Evolutionary conservation across 2,329 filamentous ascomycete genomes (phyloP).

Genomic region (Talaromyces sp.): DNA sequence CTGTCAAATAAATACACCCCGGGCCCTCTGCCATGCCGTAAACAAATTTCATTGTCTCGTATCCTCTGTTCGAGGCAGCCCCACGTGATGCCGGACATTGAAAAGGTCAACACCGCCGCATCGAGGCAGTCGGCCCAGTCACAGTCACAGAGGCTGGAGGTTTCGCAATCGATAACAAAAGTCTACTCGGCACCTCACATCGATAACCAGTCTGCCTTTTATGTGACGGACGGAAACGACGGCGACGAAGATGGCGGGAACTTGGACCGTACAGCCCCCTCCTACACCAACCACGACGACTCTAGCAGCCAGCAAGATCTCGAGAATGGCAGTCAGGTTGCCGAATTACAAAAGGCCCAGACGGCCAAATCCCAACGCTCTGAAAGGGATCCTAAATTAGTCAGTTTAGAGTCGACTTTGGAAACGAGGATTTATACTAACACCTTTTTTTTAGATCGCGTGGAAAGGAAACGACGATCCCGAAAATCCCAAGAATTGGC

Average conservation of each 20-base stretch:
- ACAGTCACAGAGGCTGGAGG: not conserved
- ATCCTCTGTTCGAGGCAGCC: not conserved
- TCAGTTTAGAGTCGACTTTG: not conserved
- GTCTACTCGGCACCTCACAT: conserved; percentile 11
- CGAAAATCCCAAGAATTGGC: conserved; percentile 52
- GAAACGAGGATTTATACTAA: not conserved
- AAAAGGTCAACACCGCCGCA: conserved; percentile 9
- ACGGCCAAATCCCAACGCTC: conserved; percentile 8
- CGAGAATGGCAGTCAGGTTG: not conserved
- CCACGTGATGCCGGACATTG: conserved; percentile 8
- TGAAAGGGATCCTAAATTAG: conserved; percentile 8
- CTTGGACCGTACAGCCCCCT: not conserved
- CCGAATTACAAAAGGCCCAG: not conserved
- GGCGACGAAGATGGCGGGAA: not conserved
- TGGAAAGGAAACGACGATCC: conserved; percentile 53
- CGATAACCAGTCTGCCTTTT: conserved; percentile 9
- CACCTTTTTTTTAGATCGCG: conserved; percentile 25
- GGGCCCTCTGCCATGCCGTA: not conserved
- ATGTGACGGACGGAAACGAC: not conserved
- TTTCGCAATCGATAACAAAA: not conserved
- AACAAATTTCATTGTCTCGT: not conserved
- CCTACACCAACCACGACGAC: not conserved
- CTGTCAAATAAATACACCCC: not conserved
- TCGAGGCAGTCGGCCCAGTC: conserved; percentile 3
- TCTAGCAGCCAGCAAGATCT: conserved; percentile 1